These are phyloP conservation scores for Fusarium pilosicola DNA, from an alignment of 2,329 filamentous ascomycete species.

Conservation along the genomic window DNA sequence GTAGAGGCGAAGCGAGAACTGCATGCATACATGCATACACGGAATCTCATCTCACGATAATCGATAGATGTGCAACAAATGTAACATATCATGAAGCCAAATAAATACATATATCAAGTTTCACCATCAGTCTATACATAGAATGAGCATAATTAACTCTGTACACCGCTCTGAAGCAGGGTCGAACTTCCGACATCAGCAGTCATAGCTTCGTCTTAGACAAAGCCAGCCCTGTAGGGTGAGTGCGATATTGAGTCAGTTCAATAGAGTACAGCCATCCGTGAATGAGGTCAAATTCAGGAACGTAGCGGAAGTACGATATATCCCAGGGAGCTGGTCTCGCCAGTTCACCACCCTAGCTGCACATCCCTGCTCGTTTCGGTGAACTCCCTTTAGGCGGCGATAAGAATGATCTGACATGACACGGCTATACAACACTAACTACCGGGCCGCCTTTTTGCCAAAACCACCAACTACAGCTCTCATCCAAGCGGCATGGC, in stretches of 20 bases:
- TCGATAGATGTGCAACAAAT: conserved; percentile 13
- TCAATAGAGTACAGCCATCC: background rate
- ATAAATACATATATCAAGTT: background rate
- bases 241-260: conserved; percentile 10
- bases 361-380: conserved; percentile 26
- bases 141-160: background rate
- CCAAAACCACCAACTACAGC: background rate
- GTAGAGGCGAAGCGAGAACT: background rate
- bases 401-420: conserved; percentile 47
- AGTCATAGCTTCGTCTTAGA: background rate
- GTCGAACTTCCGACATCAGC: background rate
- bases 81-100: background rate
- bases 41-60: conserved; percentile 39
- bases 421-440: conserved; percentile 15
- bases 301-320: conserved; percentile 1
- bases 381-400: conserved; percentile 29
- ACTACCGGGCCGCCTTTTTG: conserved; percentile 39
- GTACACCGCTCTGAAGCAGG: conserved; percentile 2
- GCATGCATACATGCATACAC: conserved; percentile 26
- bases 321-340: conserved; percentile 13
- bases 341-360: background rate
- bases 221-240: conserved; percentile 1
- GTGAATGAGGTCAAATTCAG: background rate
- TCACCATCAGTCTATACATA: background rate
- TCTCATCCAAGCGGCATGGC: background rate